These are phyloP conservation scores for Beauveria caledonica DNA, from an alignment of 2,329 filamentous ascomycete genomes.

Conservation along the genomic window DNA sequence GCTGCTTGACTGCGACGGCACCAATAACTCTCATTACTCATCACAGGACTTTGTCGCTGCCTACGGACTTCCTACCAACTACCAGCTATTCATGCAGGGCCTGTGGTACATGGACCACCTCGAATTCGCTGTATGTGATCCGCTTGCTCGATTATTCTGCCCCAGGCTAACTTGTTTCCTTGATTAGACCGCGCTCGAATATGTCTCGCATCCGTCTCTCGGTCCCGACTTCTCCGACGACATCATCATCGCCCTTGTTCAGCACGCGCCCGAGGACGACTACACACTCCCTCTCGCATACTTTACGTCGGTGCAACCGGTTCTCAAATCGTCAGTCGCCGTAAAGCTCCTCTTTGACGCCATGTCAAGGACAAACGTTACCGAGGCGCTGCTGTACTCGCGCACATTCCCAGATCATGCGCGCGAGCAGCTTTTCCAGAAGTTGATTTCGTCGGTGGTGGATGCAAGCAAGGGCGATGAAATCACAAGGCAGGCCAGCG, in stretches of 20 bases:
- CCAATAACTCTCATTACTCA: constrained; percentile 40
- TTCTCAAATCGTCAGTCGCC: constrained; percentile 55
- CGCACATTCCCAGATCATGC: constrained; percentile 54
- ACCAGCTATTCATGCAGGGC: constrained; percentile 73
- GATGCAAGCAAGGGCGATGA: constrained; percentile 29
- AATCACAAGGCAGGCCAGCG: constrained; percentile 49
- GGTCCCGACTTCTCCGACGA: constrained; percentile 77
- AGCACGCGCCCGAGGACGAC: constrained; percentile 50
- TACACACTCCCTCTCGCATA: constrained; percentile 65
- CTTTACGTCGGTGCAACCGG: constrained; percentile 67
- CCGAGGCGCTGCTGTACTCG: constrained; percentile 67
- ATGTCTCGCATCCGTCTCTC: constrained; percentile 71
- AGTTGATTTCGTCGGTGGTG: constrained; percentile 53
- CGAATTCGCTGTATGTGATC: constrained; percentile 49
- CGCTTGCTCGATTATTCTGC: constrained; percentile 14
- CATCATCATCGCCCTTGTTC: constrained; percentile 62
- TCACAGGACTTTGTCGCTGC: constrained; percentile 50
- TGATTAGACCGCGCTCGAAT: constrained; percentile 56
- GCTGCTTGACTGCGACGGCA: constrained; percentile 61
- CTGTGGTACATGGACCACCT: constrained; percentile 72
- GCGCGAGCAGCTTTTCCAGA: constrained; percentile 58
- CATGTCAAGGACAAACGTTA: constrained; percentile 57
- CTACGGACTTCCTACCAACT: constrained; percentile 64
- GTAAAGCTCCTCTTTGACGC: constrained; percentile 62
- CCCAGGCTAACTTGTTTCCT: neutral